Base-by-base conservation (phyloP, 2,329 filamentous ascomycete species). In the Lasiodiplodia theobromae region DNA sequence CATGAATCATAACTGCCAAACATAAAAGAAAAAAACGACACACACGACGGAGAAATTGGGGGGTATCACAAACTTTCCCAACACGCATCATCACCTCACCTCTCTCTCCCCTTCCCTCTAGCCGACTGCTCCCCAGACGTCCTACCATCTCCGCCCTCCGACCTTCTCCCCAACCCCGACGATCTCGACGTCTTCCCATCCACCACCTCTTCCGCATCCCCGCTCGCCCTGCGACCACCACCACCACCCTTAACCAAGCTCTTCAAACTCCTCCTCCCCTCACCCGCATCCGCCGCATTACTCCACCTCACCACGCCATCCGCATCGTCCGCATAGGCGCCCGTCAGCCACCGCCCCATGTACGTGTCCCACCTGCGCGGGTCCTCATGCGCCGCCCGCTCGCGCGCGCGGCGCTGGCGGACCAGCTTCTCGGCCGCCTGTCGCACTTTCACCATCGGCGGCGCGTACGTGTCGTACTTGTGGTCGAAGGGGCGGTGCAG, bases 381-480 rank as follows among this genome's bases (percentile, higher is more conserved):
- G 18, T 81, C 72, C 10, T 74, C 72, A n/a, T 71, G 57, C 65
- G 78, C 78, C 0, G 76, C 78, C 2, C 73, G 73, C 71, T 84
- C 82, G 63, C 83, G 74, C 21, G 82, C 75, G 28, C 83, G 73
- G 57, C 83, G 75, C 66, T 83, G 81, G 49, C 83, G 71, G 0
- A 85, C 83, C 3, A 85, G 73, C 68, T 83, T 82, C 73, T 85
- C 82, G 0, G 83, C 83, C 1, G 81, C 77, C 71, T 85, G 83
- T 67, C 76, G 72, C 16, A 85, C 73, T 74, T 84, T 82, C 0
- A 79, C 74, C 67, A 75, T 78, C 0, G 83, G 83, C 28, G 81
- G 78, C 18, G 81, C 81, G 70, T 85, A 85, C 31, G 79, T 80
- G 57, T 81, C 80, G 21, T 81, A 74, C 0, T 71, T 72, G 14